Percentiles rank a stretch among this genome's conserved stretches.
These are phyloP conservation scores for Tylopilus balloui DNA, from an alignment of 768 basidiomycete species.

Conservation along the genomic window DNA sequence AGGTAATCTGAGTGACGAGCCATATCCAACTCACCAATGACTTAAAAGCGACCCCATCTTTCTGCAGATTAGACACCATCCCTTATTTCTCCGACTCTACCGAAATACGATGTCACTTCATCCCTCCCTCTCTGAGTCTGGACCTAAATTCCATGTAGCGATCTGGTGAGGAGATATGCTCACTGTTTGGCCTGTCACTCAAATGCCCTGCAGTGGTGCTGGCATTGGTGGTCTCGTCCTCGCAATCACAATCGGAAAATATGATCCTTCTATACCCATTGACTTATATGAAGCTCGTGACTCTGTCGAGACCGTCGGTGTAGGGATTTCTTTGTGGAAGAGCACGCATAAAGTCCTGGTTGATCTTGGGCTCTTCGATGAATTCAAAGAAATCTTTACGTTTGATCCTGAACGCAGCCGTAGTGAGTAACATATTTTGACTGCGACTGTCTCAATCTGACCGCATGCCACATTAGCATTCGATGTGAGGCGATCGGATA, in stretches of 20 bases:
- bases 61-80: neutral
- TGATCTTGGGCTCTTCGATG: constrained; percentile 40
- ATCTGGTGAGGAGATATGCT: constrained; percentile 15
- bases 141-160: constrained; percentile 16
- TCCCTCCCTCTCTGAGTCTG: neutral
- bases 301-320: constrained; percentile 37
- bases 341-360: constrained; percentile 44
- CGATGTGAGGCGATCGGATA: constrained; percentile 24
- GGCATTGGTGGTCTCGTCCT: constrained; percentile 45
- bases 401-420: constrained; percentile 9
- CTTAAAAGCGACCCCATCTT: neutral
- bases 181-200: neutral
- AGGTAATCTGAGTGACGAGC: neutral
- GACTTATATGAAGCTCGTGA: constrained; percentile 45
- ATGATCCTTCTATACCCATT: constrained; percentile 32
- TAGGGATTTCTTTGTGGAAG: constrained; percentile 44
- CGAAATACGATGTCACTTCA: neutral
- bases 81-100: neutral
- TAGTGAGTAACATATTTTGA: constrained; percentile 12
- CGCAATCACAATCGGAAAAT: constrained; percentile 35
- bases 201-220: constrained; percentile 26
- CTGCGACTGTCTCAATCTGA: constrained; percentile 7
- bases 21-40: neutral
- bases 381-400: constrained; percentile 21
- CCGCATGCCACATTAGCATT: constrained; percentile 20